Conservation (phyloP, 306 rosid genomes). For the Lathyrus oleraceus region DNA sequence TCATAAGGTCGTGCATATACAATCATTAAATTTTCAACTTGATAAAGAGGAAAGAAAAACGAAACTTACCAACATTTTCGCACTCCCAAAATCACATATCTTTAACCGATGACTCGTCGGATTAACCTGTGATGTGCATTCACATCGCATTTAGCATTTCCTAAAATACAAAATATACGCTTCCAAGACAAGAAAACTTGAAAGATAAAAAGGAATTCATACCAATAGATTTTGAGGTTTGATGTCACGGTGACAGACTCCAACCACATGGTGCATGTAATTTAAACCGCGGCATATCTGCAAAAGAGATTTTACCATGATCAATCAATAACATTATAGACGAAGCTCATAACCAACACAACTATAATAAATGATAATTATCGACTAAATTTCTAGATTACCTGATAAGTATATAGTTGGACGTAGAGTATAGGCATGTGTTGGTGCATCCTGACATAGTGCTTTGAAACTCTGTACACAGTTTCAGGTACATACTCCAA, state of each 20-base stretch:
- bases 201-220: conserved; percentile 25
- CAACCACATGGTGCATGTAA: conserved; percentile 83
- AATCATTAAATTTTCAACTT: conserved; percentile 12
- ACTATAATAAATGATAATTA: background rate
- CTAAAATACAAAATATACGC: background rate
- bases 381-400: conserved; percentile 30
- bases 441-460: conserved; percentile 68
- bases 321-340: conserved; percentile 19
- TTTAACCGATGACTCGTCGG: conserved; percentile 83
- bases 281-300: conserved; percentile 91
- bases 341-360: too few species aligned
- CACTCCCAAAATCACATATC: conserved; percentile 97
- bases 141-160: background rate
- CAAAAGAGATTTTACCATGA: conserved; percentile 25
- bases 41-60: background rate
- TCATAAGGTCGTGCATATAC: conserved; percentile 24
- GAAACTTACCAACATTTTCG: conserved; percentile 85
- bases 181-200: conserved; percentile 15
- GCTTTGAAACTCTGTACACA: conserved; percentile 86
- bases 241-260: conserved; percentile 93
- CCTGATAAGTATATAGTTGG: conserved; percentile 87
- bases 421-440: conserved; percentile 69
- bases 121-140: conserved; percentile 62
- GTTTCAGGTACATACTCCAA: conserved; percentile 90
- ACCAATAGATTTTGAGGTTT: conserved; percentile 98